A percentile compares a stretch with the other conserved stretches of the same genome.
Conservation (phyloP, 305 asterid species). For the Striga hermonthica region DNA sequence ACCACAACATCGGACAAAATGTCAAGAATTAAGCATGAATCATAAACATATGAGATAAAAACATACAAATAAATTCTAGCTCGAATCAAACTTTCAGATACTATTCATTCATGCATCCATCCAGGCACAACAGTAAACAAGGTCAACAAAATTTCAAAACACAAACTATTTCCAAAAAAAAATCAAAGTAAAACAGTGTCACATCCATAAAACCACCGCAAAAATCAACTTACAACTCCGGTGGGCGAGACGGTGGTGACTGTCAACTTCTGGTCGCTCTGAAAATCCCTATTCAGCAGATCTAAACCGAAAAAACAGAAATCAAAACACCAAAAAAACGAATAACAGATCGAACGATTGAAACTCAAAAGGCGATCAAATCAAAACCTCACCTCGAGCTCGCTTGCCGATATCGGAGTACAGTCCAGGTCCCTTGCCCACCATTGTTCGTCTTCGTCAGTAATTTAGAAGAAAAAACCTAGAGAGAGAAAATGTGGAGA, state of each 20-base stretch:
- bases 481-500: not conserved
- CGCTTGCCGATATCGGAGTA: constrained; percentile 74
- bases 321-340: not conserved
- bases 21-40: too few relatives aligned
- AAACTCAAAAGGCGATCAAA: not conserved
- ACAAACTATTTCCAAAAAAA: not conserved
- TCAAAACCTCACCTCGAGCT: constrained; percentile 48
- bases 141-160: not conserved
- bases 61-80: too few relatives aligned
- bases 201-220: not conserved
- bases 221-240: constrained; percentile 57
- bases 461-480: not conserved
- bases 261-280: constrained; percentile 70
- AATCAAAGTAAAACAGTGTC: not conserved
- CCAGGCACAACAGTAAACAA: too few relatives aligned
- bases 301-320: constrained; percentile 39
- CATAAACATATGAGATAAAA: too few relatives aligned
- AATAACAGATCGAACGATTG: not conserved
- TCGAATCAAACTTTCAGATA: too few relatives aligned
- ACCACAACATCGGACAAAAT: too few relatives aligned
- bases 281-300: constrained; percentile 69
- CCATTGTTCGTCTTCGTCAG: constrained; percentile 37
- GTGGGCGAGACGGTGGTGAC: constrained; percentile 56
- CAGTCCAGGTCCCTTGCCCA: constrained; percentile 76
- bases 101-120: too few relatives aligned